phyloP scores from a whole-genome alignment of 148 eudicot species.

The Arbutus unedo region DNA sequence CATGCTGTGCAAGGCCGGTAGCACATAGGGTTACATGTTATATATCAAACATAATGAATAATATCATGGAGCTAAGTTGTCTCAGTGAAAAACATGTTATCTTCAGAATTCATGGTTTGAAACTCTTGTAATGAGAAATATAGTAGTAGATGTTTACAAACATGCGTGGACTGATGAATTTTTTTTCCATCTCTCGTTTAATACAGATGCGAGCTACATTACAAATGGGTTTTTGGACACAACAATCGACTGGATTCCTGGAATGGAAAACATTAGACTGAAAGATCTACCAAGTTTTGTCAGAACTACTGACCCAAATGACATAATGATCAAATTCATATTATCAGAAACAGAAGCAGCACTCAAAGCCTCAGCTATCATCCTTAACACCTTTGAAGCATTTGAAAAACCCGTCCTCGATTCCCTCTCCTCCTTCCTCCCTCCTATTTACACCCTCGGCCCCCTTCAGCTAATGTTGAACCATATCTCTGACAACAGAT shows the following conservation, averaged over 20 bases:
- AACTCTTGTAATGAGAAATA: too few relatives aligned
- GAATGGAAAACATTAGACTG: conserved; percentile 28
- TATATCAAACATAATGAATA: too few relatives aligned
- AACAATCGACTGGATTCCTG: conserved; percentile 36
- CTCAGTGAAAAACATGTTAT: too few relatives aligned
- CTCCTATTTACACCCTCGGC: conserved; percentile 44
- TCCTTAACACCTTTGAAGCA: conserved; percentile 51
- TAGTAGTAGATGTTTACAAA: too few relatives aligned
- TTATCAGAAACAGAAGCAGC: conserved; percentile 16
- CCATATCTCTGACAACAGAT: conserved; percentile 18
- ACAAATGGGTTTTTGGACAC: conserved; percentile 55
- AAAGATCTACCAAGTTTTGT: conserved; percentile 48
- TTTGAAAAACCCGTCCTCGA: conserved; percentile 39
- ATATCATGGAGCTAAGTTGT: too few relatives aligned
- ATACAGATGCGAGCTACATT: conserved; percentile 35
- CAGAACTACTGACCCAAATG: conserved; percentile 30
- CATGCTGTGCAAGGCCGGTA: too few relatives aligned
- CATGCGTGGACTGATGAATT: too few relatives aligned
- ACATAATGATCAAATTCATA: conserved; percentile 19
- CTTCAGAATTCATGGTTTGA: too few relatives aligned
- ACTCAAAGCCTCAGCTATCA: conserved; percentile 33
- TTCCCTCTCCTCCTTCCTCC: conserved; percentile 24
- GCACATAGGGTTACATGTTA: too few relatives aligned
- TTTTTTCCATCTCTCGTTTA: not conserved
- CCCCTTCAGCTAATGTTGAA: conserved; percentile 34